Base-by-base conservation (phyloP, 2,329 filamentous ascomycete species). In the Cryphonectria naterciae region DNA sequence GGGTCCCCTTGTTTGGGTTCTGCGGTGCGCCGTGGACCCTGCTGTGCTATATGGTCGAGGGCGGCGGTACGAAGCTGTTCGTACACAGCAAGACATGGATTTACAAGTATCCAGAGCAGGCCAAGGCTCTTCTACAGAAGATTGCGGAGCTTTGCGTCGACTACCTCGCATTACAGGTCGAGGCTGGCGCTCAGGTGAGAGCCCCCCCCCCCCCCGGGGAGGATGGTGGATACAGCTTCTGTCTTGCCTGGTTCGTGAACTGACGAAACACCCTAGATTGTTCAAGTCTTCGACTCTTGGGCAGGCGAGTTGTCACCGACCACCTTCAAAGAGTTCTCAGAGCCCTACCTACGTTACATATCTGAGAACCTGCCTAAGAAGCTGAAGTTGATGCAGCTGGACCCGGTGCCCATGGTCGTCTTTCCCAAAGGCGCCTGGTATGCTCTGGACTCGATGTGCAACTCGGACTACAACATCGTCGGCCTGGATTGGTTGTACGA, bases 401-500 rank as follows among this genome's bases (percentile, higher is more conserved):
- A 95, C 70, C 86, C 85, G 15, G 95, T 99, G 3, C 96, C 96
- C 3, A 98, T 98, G 95, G 97, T 95, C 6, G 94, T 98, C 35
- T 99, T 99, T 81, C 94, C 96, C 49, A 99, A 99, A 85, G 96
- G 96, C 15, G 95, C 96, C 15, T 98, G 96, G 93, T 96, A 97
- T 81, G 94, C 94, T 4, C 86, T 99, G 65, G 93, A 98, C 76
- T 90, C 93, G 43, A 88, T 96, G 28, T 98, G 95, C 83, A 85
- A 94, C 77, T 88, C 95, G 22, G 95, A 94, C 56, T 99, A 98
- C 84, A 89, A 98, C 78, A 94, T 98, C 52, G 92, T 99, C 70
- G 94, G 96, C 6, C 85, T 99, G 75, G 96, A 99, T 82, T 99
- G 96, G 96, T 86, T 97, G 64, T 93, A 98, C 77, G 94, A 96